Percentiles rank a stretch among this genome's conserved stretches.
Evolutionary conservation across 2,329 filamentous ascomycete genomes (phyloP).

Genomic region (Amesomyces nigricolor): DNA sequence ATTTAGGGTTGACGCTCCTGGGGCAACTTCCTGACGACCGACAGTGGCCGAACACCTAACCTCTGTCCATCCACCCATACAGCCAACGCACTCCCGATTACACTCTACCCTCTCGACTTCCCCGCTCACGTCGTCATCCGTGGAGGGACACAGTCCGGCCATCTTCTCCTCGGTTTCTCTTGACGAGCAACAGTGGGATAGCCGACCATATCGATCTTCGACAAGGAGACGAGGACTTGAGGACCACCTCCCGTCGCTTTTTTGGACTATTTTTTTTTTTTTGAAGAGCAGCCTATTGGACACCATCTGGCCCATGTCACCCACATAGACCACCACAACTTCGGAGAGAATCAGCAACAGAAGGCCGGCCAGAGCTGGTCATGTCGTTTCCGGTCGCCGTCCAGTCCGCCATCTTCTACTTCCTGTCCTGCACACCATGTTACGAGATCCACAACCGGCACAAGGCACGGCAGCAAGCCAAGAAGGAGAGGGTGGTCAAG

Average conservation of each 20-base stretch:
- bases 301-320: conserved; percentile 3
- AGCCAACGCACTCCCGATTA: not conserved
- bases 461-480: conserved; percentile 65
- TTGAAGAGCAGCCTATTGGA: too few relatives aligned
- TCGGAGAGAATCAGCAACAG: not conserved
- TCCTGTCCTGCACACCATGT: conserved; percentile 74
- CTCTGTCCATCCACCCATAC: not conserved
- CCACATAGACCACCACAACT: not conserved
- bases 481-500: conserved; percentile 61
- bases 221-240: not conserved
- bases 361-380: conserved; percentile 5
- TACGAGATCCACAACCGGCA: conserved; percentile 63
- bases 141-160: not conserved
- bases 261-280: not conserved
- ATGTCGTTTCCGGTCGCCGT: conserved; percentile 56
- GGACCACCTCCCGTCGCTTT: not conserved
- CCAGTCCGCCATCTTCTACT: conserved; percentile 73
- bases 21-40: not conserved
- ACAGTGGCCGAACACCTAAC: not conserved
- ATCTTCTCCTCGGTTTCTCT: not conserved
- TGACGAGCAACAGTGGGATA: not conserved
- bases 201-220: not conserved
- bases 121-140: not conserved
- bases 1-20: not conserved
- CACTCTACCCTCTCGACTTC: not conserved